Evolutionary conservation across 768 basidiomycete genomes (phyloP).

Genomic region (Mycena metata): DNA sequence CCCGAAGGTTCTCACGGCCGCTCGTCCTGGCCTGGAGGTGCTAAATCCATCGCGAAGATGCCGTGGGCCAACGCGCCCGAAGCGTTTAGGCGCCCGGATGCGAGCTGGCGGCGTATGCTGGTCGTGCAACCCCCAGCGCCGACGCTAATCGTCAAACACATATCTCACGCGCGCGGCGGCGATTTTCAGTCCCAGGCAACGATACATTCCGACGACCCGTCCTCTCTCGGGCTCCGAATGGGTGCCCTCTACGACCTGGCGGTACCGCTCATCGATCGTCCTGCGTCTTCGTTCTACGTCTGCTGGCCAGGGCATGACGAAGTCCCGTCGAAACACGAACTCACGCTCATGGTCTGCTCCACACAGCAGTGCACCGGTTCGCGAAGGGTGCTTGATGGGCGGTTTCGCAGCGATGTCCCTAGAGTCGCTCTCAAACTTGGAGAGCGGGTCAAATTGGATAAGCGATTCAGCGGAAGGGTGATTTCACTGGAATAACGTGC

Average conservation of each 20-base stretch:
- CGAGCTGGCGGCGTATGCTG: too few relatives aligned
- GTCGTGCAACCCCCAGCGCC: slow-evolving; percentile 3
- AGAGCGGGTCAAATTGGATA: too few relatives aligned
- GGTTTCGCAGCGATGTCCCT: too few relatives aligned
- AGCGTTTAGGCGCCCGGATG: too few relatives aligned
- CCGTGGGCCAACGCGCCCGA: slow-evolving; percentile 1
- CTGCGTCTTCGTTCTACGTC: background rate
- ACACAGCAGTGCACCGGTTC: background rate
- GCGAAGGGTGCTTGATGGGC: too few relatives aligned
- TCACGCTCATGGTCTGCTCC: background rate
- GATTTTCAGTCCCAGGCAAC: background rate
- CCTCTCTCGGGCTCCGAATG: background rate
- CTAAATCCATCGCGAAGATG: background rate
- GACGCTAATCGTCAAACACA: background rate
- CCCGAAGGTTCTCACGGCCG: too few relatives aligned
- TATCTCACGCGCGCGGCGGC: background rate
- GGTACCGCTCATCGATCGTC: background rate
- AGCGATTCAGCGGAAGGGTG: too few relatives aligned
- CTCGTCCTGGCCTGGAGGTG: too few relatives aligned
- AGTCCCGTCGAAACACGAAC: too few relatives aligned
- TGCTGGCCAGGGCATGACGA: background rate
- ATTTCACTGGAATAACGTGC: too few relatives aligned
- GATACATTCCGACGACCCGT: background rate
- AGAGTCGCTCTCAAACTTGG: too few relatives aligned
- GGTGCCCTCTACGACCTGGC: slow-evolving; percentile 1